phyloP scores from a whole-genome alignment of 2,329 filamentous ascomycete species.

The Aspergillus udagawae region DNA sequence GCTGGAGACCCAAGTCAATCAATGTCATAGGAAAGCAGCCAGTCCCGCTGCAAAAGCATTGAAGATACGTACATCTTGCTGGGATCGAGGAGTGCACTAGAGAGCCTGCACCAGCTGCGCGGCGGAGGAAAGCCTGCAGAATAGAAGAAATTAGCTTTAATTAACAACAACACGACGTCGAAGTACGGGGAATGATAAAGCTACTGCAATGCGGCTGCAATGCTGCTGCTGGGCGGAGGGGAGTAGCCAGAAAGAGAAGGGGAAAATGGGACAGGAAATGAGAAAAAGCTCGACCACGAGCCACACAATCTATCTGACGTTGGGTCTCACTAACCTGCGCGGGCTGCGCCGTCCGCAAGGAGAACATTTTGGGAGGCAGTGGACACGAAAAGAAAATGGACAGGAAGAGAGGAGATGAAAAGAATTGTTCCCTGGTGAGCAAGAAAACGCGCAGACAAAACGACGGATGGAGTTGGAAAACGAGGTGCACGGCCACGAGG shows the following conservation, averaged over 20 bases:
- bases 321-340: constrained; percentile 33
- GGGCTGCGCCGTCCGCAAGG: constrained; percentile 37
- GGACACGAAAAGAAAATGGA: constrained; percentile 8
- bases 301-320: neutral
- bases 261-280: neutral
- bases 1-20: constrained; percentile 36
- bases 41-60: neutral
- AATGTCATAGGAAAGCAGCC: neutral
- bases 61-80: constrained; percentile 50
- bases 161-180: neutral
- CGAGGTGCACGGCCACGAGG: neutral
- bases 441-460: neutral
- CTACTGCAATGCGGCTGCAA: constrained; percentile 44
- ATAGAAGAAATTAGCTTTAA: constrained; percentile 34
- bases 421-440: neutral
- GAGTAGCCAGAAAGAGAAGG: constrained; percentile 39
- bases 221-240: constrained; percentile 35
- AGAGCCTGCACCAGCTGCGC: constrained; percentile 46
- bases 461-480: neutral
- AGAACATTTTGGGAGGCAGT: constrained; percentile 35
- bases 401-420: constrained; percentile 1
- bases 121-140: constrained; percentile 54
- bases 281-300: neutral
- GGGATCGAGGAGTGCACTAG: constrained; percentile 48
- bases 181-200: constrained; percentile 10